phyloP scores from a whole-genome alignment of 306 rosid species.

The Lablab purpureus region DNA sequence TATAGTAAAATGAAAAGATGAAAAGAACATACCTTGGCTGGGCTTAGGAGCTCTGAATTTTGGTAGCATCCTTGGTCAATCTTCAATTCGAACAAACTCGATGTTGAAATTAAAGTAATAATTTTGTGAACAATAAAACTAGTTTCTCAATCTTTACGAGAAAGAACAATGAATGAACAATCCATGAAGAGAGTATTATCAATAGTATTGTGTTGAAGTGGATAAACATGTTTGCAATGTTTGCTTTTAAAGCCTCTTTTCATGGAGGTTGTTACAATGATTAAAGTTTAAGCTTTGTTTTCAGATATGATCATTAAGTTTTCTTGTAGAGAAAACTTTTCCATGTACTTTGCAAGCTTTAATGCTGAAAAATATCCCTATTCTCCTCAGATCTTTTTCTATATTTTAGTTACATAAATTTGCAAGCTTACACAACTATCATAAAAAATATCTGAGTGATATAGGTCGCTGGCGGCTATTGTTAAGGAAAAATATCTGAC shows the following conservation, averaged over 20 bases:
- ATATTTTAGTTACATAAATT: not conserved
- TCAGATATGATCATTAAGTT: not conserved
- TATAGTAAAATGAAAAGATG: not conserved
- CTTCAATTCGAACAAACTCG: conserved; percentile 21
- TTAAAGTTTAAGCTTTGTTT: conserved; percentile 43
- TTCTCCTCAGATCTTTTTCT: not conserved
- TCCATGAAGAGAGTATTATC: not conserved
- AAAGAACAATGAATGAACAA: too few relatives aligned
- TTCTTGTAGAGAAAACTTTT: conserved; percentile 27
- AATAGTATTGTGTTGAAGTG: not conserved
- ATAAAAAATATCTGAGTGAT: too few relatives aligned
- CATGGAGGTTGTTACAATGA: conserved; percentile 26
- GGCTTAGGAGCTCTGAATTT: conserved; percentile 44
- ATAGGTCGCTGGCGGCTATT: too few relatives aligned
- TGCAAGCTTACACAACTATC: too few relatives aligned
- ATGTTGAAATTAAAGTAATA: not conserved
- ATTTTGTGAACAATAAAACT: not conserved
- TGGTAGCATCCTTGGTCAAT: conserved; percentile 50
- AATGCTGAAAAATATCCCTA: conserved; percentile 30
- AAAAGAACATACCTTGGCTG: conserved; percentile 44
- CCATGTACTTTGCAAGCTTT: conserved; percentile 49
- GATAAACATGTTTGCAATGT: too few relatives aligned
- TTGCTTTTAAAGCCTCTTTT: conserved; percentile 28
- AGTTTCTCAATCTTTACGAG: not conserved
- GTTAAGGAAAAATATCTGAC: too few relatives aligned